phyloP scores from a whole-genome alignment of 495 filamentous ascomycete genomes.

The Aspergillus steynii region DNA sequence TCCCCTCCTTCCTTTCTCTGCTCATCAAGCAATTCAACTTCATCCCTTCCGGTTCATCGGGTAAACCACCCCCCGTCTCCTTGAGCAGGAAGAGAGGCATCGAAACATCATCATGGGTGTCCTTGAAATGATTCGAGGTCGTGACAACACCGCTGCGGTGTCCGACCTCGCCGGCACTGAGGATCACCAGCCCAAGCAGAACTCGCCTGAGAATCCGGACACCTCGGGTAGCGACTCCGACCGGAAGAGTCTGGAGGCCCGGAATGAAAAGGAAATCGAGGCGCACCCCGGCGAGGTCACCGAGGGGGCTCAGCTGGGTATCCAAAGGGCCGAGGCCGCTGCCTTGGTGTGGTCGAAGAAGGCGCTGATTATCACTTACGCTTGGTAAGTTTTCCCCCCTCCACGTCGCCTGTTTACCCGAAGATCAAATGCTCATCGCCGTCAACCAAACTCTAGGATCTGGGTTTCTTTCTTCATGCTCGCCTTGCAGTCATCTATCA shows the following conservation, averaged over 20 bases:
- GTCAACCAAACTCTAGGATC: conserved; percentile 28
- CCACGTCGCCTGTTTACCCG: background rate
- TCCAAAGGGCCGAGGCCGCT: conserved; percentile 44
- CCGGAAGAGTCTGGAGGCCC: conserved; percentile 16
- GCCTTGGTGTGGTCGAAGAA: conserved; percentile 41
- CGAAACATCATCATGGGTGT: conserved; percentile 23
- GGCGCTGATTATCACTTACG: conserved; percentile 36
- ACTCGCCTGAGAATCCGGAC: conserved; percentile 5
- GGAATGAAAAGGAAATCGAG: conserved; percentile 33
- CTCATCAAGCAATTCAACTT: background rate
- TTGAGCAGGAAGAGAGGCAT: background rate
- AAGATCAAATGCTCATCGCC: background rate
- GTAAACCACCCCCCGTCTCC: background rate
- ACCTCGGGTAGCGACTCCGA: conserved; percentile 11
- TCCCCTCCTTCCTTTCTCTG: background rate
- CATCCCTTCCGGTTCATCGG: background rate
- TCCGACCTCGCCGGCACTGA: conserved; percentile 9
- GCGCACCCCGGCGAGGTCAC: conserved; percentile 29
- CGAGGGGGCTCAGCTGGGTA: conserved; percentile 34
- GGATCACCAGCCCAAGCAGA: conserved; percentile 1
- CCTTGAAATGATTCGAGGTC: conserved; percentile 19
- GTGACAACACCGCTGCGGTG: conserved; percentile 14
- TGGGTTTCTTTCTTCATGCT: conserved; percentile 47
- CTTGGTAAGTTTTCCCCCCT: conserved; percentile 27
- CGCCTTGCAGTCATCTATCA: conserved; percentile 39